Conservation (phyloP, 345 rosid genomes). For the Hypericum perforatum region DNA sequence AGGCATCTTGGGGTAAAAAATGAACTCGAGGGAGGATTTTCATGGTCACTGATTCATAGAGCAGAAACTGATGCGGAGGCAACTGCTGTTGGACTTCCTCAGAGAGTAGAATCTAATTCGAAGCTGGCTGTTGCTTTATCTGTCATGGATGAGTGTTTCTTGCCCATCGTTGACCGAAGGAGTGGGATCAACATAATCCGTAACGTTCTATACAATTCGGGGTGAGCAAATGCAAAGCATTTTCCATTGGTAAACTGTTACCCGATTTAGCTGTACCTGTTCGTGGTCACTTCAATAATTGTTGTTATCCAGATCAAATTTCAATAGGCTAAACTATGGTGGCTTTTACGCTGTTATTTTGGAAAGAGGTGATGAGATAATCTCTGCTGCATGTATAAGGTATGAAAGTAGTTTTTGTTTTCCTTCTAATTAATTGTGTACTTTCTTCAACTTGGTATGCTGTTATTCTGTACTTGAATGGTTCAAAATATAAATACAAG, state of each 20-base stretch:
- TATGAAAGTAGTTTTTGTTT: conserved; percentile 17
- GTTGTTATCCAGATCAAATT: conserved; percentile 54
- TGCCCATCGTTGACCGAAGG: conserved; percentile 73
- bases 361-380: conserved; percentile 89
- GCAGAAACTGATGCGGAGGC: conserved; percentile 43
- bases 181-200: conserved; percentile 82
- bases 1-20: conserved; percentile 73
- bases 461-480: neutral
- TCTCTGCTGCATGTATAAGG: conserved; percentile 80
- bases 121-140: conserved; percentile 78
- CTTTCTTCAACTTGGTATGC: neutral
- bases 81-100: conserved; percentile 37
- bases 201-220: conserved; percentile 76
- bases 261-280: neutral
- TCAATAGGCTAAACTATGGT: conserved; percentile 59
- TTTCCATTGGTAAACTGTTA: too few relatives aligned
- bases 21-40: conserved; percentile 66
- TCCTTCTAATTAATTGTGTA: neutral
- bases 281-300: conserved; percentile 1
- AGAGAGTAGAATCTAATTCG: conserved; percentile 64
- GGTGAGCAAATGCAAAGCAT: conserved; percentile 32
- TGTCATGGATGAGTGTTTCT: conserved; percentile 92
- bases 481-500: neutral
- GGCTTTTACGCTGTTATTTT: conserved; percentile 72
- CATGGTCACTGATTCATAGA: conserved; percentile 72